Evolutionary conservation across 2,329 filamentous ascomycete genomes (phyloP).

Genomic region (Colletotrichum sp.): DNA sequence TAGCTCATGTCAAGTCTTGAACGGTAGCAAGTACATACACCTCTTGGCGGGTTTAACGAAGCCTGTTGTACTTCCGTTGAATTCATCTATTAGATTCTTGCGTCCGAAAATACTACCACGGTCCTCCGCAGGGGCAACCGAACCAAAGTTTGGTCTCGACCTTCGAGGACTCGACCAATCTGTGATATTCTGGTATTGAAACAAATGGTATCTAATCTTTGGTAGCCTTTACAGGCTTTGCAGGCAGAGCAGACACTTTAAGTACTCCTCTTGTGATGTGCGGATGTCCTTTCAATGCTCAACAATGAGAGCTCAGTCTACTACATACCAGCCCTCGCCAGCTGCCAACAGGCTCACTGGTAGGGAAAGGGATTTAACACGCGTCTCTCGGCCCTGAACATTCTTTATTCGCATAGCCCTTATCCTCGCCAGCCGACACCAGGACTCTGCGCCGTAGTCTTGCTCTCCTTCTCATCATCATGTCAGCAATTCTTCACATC

Average conservation of each 20-base stretch:
- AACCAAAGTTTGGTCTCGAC: background rate
- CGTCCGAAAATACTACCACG: background rate
- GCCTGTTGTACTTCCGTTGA: background rate
- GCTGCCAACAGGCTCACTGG: background rate
- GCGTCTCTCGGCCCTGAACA: background rate
- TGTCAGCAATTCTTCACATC: no score
- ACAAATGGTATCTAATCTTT: accelerated
- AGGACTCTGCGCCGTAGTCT: no score
- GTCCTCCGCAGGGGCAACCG: background rate
- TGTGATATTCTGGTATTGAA: background rate
- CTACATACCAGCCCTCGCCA: background rate
- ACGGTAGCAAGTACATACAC: background rate
- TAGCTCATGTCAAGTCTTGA: background rate
- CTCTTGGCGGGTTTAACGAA: background rate
- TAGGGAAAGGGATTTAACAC: no score
- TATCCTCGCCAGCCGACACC: no score
- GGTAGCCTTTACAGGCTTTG: background rate
- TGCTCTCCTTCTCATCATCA: no score
- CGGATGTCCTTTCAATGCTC: background rate
- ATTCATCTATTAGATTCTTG: background rate
- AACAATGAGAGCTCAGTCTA: background rate
- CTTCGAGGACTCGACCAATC: background rate
- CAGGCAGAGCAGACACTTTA: no score
- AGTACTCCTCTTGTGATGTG: background rate
- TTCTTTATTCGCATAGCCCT: background rate